Evolutionary conservation across 2,329 filamentous ascomycete species (phyloP), one percentile per base, ranked within the genome.

Genomic region (Tympanopsis confertula): DNA sequence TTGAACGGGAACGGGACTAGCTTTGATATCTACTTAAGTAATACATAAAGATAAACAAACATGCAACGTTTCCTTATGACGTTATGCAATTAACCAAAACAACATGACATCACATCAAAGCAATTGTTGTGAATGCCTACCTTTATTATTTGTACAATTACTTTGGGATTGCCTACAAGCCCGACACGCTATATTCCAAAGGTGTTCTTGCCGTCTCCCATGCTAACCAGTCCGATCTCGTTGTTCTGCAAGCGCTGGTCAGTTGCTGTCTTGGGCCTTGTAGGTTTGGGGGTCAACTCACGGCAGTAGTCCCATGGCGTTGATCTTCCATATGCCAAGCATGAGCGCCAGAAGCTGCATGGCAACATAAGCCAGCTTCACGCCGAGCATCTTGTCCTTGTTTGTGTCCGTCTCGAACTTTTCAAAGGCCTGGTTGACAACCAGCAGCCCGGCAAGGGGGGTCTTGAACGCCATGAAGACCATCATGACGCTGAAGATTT

Each of bases 401-500:
- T 85, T 94, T 22, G 74, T 77, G 38, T 86, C 79, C 17, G 85
- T 88, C 58, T 95, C 86, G 60, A 94, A 94, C 43, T 82, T 80
- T 54, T 86, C 77, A 58, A 98, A 96, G n/a, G 84, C 85, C 53
- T 80, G 74, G 54, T 91, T 87, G 35, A 89, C 89, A 47, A 68
- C 76, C 42, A 94, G 62, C 35, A 96, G 65, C 22, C 88, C 91
- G 59, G 86, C 76, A 42, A 98, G 72, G 10, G 91, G 91, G 47
- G 84, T 93, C 69, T 96, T 96, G 72, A 98, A 98, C 35, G 94
- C 80, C 83, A 95, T 96, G 52, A 89, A 88, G 14, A 96, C 89
- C 88, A 96, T 98, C 86, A 96, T 96, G 62, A 98, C 95, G 62
- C 84, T 93, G 68, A 98, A 98, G 47, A 98, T 96, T 58, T 98